phyloP scores from a whole-genome alignment of 768 basidiomycete species.

The Mycena vulgaris region DNA sequence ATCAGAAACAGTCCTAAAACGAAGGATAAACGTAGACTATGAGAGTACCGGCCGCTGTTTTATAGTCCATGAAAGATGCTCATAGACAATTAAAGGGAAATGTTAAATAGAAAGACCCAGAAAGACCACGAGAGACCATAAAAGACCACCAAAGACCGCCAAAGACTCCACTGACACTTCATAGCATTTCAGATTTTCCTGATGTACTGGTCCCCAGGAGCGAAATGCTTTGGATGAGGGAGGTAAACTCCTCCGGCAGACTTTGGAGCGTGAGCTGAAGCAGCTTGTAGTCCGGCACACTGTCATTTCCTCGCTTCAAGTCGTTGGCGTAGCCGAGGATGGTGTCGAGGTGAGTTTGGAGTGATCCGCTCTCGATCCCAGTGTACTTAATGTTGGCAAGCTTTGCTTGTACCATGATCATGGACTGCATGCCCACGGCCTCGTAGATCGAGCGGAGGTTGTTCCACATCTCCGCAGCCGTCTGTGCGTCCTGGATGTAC shows the following conservation, averaged over 20 bases:
- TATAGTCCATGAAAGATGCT: too few species aligned
- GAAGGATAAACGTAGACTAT: too few species aligned
- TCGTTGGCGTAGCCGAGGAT: background rate
- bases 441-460: background rate
- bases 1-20: too few species aligned
- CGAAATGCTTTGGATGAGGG: background rate
- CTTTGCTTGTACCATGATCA: background rate
- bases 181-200: too few species aligned
- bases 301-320: background rate
- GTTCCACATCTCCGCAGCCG: constrained; percentile 1
- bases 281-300: background rate
- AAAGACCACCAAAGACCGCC: too few species aligned
- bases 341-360: background rate
- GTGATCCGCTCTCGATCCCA: background rate
- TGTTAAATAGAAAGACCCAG: too few species aligned
- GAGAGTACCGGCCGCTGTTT: too few species aligned
- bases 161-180: too few species aligned
- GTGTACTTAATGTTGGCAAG: background rate
- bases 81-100: too few species aligned
- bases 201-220: background rate
- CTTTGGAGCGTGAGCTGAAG: background rate
- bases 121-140: too few species aligned
- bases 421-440: constrained; percentile 1
- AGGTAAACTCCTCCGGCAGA: constrained; percentile 1
- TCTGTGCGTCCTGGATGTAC: background rate